Conservation (phyloP, 495 filamentous ascomycete genomes). For the Xylaria sp. region DNA sequence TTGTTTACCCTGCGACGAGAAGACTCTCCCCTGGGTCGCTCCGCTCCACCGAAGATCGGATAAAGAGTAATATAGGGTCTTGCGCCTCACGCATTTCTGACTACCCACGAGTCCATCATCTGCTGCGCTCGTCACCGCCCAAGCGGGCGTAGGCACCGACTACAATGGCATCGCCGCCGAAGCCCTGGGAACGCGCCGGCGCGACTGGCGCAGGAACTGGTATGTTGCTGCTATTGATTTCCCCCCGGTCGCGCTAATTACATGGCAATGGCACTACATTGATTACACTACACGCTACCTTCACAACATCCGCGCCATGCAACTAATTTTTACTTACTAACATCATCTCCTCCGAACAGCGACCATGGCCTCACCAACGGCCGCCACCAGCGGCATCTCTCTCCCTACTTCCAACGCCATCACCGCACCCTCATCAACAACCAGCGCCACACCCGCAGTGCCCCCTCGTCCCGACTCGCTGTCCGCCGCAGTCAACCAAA, state of each 20-base stretch:
- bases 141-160: slow-evolving; percentile 24
- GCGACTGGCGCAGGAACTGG: slow-evolving; percentile 61
- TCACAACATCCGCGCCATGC: slow-evolving; percentile 11
- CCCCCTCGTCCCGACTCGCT: slow-evolving; percentile 80
- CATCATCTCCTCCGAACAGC: slow-evolving; percentile 43
- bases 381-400: slow-evolving; percentile 50
- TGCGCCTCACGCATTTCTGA: not conserved
- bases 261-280: too few species aligned
- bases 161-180: slow-evolving; percentile 79
- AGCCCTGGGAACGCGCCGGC: slow-evolving; percentile 91
- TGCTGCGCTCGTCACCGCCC: slow-evolving; percentile 23
- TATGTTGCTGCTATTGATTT: slow-evolving; percentile 40
- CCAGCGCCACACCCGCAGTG: slow-evolving; percentile 57
- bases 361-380: slow-evolving; percentile 45
- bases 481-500: slow-evolving; percentile 79
- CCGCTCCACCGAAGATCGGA: not conserved
- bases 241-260: slow-evolving; percentile 10
- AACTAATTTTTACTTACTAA: too few species aligned
- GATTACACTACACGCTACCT: too few species aligned
- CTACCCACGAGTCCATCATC: slow-evolving; percentile 11
- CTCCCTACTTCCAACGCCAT: slow-evolving; percentile 50
- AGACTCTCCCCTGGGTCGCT: not conserved
- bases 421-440: slow-evolving; percentile 54
- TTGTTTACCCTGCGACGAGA: too few species aligned
- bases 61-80: not conserved